Base-by-base conservation (phyloP, 805 yeast genomes). In the Starmerella cellae region DNA sequence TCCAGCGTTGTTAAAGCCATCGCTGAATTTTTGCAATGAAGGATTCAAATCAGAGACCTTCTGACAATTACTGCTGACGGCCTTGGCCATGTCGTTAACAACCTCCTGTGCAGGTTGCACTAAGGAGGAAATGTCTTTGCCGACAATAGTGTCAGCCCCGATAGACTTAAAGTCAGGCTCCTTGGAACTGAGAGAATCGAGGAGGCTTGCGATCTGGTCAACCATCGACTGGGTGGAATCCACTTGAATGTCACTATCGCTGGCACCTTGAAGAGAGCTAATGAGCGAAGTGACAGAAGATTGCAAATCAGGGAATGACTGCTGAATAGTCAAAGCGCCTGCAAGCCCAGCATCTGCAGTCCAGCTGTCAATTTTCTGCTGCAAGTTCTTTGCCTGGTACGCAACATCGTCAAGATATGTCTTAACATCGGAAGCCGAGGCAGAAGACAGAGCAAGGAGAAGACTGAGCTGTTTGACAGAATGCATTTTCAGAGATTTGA, bases 321-420 rank as follows among this genome's bases (percentile, higher is more conserved):
- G 34, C 56, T 58, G 61, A 47, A 58, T 56, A 32, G 42, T 44
- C 16, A 57, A 51, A 21, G 60, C 61, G 37, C 58, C 61, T 16
- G 20, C 26, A 17, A 57, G 46, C 13, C 40, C 44, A 5, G 8
- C 4, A 31, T 32, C 29, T 4, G 38, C 21, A 11, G 28, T 39
- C 42, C 42, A 39, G 13, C 32, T 27, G 18, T 19, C 17, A 11
- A 39, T 20, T 6, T 8, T 13, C 21, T 33, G 26, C n/a, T 18
- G 8, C n/a, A 39, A 38, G 16, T 22, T 5, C 16, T 31, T 36
- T 16, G 39, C 39, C 22, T 26, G 23, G n/a, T 10, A 10, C 22
- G 39, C 10, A 10, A 36, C 26, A 10, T n/a, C n/a, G 6, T 36
- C 23, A 9, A 33, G 16, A 9, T 4, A 5, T 5, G 26, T 13